phyloP scores from a whole-genome alignment of 441 rosid genomes.

The Adansonia grandidieri region DNA sequence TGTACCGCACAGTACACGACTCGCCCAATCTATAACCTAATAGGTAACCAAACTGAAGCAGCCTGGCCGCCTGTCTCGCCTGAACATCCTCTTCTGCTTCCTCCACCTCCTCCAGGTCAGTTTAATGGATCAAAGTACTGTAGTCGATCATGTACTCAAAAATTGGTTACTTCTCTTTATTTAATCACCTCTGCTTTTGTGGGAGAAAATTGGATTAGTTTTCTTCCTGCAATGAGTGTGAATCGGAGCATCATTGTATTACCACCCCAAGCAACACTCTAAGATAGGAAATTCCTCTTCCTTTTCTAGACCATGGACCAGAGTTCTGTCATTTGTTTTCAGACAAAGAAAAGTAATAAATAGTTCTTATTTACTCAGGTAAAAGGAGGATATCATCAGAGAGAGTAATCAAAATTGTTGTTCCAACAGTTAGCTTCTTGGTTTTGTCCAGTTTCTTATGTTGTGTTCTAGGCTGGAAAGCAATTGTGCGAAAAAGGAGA shows the following conservation, averaged over 20 bases:
- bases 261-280: background rate
- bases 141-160: background rate
- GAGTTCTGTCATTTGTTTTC: background rate
- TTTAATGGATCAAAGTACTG: background rate
- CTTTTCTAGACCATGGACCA: background rate
- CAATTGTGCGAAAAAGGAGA: background rate
- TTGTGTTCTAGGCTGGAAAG: background rate
- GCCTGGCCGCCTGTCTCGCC: background rate
- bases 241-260: background rate
- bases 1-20: background rate
- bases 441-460: background rate
- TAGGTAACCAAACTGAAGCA: background rate
- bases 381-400: background rate
- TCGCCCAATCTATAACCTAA: background rate
- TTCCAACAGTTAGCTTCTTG: constrained; percentile 16
- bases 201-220: background rate
- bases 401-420: constrained; percentile 4
- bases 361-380: background rate
- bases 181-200: background rate
- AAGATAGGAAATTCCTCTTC: background rate
- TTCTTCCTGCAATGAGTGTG: background rate
- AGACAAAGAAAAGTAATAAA: background rate
- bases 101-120: background rate
- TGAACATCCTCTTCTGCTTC: background rate
- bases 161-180: background rate